These are phyloP conservation scores for Neopestalotiopsis clavispora DNA, from an alignment of 2,329 filamentous ascomycete species.

Conservation along the genomic window DNA sequence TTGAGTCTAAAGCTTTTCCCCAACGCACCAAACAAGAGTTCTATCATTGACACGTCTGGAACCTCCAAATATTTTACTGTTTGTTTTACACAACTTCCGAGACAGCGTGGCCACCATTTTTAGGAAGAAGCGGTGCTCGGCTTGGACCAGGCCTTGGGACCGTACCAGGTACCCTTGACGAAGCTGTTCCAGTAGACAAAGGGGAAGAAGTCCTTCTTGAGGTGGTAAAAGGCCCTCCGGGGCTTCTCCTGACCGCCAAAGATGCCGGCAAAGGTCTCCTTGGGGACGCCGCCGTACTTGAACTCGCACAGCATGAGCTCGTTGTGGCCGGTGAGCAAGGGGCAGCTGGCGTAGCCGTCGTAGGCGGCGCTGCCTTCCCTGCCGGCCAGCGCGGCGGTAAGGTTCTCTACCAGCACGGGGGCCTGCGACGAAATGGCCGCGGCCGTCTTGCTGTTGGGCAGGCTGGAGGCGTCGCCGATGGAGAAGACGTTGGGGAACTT, in stretches of 20 bases:
- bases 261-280: conserved; percentile 46
- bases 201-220: conserved; percentile 51
- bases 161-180: conserved; percentile 32
- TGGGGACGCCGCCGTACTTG: conserved; percentile 50
- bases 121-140: not conserved
- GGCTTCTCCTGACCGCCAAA: conserved; percentile 45
- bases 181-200: conserved; percentile 35
- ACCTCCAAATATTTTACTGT: not conserved
- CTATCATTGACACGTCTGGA: not conserved
- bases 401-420: conserved; percentile 48
- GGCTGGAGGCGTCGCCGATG: conserved; percentile 43
- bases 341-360: conserved; percentile 51
- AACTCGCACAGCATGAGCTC: conserved; percentile 54
- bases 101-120: not conserved
- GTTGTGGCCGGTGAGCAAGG: conserved; percentile 48
- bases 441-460: conserved; percentile 49
- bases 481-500: conserved; percentile 46
- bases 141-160: conserved; percentile 22
- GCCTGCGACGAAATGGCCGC: conserved; percentile 49
- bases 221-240: conserved; percentile 42
- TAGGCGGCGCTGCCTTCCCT: conserved; percentile 39
- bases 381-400: conserved; percentile 41
- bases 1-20: not conserved
- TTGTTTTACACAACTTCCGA: not conserved
- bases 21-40: not conserved